Base-by-base conservation (phyloP, 1,284 basidiomycete genomes). In the Leccinum proliferum region DNA sequence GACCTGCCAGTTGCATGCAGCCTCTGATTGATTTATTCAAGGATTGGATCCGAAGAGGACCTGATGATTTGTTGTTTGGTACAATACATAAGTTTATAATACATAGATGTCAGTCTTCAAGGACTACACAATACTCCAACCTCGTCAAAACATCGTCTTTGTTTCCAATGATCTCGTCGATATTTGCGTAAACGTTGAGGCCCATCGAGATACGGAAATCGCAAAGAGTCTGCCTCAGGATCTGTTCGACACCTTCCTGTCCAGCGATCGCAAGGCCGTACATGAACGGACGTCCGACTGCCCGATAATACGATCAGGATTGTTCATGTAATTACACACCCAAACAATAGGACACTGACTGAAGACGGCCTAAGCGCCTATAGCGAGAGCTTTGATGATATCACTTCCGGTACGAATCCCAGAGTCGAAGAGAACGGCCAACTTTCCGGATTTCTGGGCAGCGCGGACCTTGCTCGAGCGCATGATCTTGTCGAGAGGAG, bases 361-460 rank as follows among this genome's bases (percentile, higher is more conserved):
- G 18, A 89, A 68, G 10, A 90, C 82, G 9, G 76, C 88, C 66
- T 89, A 84, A 12, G 88, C 88, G 55, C 88, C 87, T 0, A 90
- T 76, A 2, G 88, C 86, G 29, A 90, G 71, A 0, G 90, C 90
- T 75, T 92, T 92, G 74, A 93, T 81, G 48, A 92, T 83, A 67
- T 93, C 91, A 60, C 84, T 82, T 12, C 89, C 91, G 0, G 85
- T 89, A 52, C 92, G 83, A 62, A 93, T 84, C 2, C 91, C 90
- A 4, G 89, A 93, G 70, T 94, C 92, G 70, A 93, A 93, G 2
- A 94, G 76, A 14, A 94, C 77, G 1, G 88, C 88, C 58, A 93
- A 76, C 58, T 83, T 83, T 7, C 85, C 85, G 1, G 79, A 74
- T 32, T 76, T 68, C 68, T 90, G 88, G 0, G 88, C 87, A 0